Conservation (phyloP, 2,329 filamentous ascomycete species). For the Fusarium vanettenii region DNA sequence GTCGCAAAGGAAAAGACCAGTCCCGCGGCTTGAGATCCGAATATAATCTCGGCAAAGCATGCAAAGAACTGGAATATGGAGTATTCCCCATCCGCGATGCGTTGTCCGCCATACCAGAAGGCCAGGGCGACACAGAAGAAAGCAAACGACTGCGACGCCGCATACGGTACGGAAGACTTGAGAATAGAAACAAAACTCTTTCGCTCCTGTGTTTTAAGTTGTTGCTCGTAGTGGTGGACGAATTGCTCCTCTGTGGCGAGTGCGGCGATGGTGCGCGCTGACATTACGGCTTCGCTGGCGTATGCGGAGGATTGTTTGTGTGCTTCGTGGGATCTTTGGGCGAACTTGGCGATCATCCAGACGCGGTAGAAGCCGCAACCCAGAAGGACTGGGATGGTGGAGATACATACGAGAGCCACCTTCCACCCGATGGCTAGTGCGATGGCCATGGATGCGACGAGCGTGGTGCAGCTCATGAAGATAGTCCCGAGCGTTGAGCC, state of each 20-base stretch:
- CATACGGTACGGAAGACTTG: constrained; percentile 7
- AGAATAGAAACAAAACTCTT: constrained; percentile 3
- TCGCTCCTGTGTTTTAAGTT: neutral
- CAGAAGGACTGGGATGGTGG: constrained; percentile 54
- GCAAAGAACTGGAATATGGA: constrained; percentile 31
- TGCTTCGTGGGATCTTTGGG: constrained; percentile 3
- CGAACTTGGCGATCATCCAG: constrained; percentile 43
- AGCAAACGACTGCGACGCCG: constrained; percentile 7
- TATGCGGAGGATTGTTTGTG: constrained; percentile 5
- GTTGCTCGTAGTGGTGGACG: neutral
- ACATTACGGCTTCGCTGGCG: constrained; percentile 17
- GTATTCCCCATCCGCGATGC: constrained; percentile 17
- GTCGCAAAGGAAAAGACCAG: constrained; percentile 87
- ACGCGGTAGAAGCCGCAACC: constrained; percentile 53
- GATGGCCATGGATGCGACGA: constrained; percentile 8
- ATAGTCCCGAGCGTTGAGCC: constrained; percentile 22
- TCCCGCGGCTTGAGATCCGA: constrained; percentile 84
- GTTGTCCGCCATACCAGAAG: constrained; percentile 34
- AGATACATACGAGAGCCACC: constrained; percentile 55
- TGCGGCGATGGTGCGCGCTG: constrained; percentile 31
- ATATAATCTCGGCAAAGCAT: constrained; percentile 37
- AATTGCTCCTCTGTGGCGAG: constrained; percentile 10
- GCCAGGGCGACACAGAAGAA: constrained; percentile 11
- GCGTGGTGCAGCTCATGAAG: neutral
- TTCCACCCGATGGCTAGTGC: constrained; percentile 55